Conservation (phyloP, 441 rosid genomes). For the Syzygium malaccense region DNA sequence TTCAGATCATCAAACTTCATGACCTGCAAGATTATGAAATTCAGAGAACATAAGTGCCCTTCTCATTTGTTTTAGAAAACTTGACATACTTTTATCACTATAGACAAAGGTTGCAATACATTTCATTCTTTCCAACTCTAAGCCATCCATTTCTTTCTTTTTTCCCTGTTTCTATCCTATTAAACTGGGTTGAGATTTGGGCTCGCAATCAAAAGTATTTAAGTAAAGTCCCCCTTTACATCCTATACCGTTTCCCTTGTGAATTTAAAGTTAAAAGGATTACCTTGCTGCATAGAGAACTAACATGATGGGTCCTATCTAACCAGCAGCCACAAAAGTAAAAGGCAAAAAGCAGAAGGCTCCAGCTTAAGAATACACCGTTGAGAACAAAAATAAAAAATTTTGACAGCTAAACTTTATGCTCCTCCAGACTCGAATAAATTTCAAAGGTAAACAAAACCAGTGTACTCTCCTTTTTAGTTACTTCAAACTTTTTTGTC, state of each 20-base stretch:
- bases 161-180: neutral
- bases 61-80: neutral
- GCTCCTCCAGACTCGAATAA: neutral
- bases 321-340: neutral
- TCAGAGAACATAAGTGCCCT: neutral
- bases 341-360: neutral
- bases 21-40: slow-evolving; percentile 37
- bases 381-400: neutral
- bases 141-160: neutral
- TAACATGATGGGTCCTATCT: neutral
- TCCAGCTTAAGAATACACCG: neutral
- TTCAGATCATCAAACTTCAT: slow-evolving; percentile 97
- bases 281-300: neutral
- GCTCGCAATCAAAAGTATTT: neutral
- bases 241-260: neutral
- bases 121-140: neutral
- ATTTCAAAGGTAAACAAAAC: neutral
- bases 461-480: neutral
- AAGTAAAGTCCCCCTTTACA: neutral
- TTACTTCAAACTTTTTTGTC: neutral
- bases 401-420: neutral
- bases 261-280: neutral
- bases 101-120: neutral
- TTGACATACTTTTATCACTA: neutral
- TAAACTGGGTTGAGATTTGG: neutral